Base-by-base conservation (phyloP, 1,284 basidiomycete species). In the Sutorius eximius region DNA sequence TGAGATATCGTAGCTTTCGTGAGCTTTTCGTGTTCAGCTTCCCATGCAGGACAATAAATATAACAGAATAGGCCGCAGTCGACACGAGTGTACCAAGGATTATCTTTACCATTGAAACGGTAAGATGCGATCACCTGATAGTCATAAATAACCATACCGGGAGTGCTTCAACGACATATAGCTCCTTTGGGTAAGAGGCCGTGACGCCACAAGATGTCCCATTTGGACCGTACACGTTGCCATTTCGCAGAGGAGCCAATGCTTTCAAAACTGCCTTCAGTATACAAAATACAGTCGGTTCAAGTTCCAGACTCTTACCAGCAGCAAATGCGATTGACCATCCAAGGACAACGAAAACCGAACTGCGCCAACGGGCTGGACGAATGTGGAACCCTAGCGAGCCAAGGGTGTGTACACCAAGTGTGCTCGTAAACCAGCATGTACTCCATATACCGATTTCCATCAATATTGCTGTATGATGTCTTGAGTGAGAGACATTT, bases 381-480 rank as follows among this genome's bases (percentile, higher is more conserved):
- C 77, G 77, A 56, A 75, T 75, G 51, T 75, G 76, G 49, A 89
- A 72, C 10, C 85, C 82, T 41, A 89, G 73, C 18, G 84, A 81
- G 60, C 76, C 79, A 73, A 89, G 85, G 0, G 84, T 82, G 66
- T 90, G 87, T n/a, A 87, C 62, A 3, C 81, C 83, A 56, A 88
- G 85, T 11, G 78, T 74, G 8, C 81, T 74, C 1, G 82, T 85
- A 66, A 89, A 90, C 71, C 82, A 89, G 11, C 82, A 83, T 24
- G 75, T 77, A 3, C 79, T 75, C 65, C 82, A 79, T 61, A 83
- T 80, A 24, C 84, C 86, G 37, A 86, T 71, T 61, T 87, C 82
- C 73, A 79, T 82, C 38, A 89, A 62, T 50, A 79, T 69, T 24
- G 74, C 85, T 83, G 46, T 37, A 20, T 13, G 16, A 45, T 27